Conservation (phyloP, 139 green algal genomes). For the Mesotaenium endlicherianum region DNA sequence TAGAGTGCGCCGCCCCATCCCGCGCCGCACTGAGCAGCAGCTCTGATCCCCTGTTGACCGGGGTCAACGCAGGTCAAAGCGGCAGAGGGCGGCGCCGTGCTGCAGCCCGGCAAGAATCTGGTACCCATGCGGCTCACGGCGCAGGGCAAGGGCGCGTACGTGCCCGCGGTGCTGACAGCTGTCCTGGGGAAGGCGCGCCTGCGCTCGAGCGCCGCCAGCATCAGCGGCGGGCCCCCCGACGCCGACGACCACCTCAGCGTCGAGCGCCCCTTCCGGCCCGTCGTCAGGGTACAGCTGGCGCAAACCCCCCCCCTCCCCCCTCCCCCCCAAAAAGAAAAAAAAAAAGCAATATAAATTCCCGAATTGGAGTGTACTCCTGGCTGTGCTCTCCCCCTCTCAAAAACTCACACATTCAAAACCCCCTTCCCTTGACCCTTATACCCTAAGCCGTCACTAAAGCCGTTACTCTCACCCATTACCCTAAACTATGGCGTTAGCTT, state of each 20-base stretch:
- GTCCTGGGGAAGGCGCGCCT: constrained; percentile 19
- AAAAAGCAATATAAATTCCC: too few species aligned
- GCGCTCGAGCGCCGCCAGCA: constrained; percentile 7
- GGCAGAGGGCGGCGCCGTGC: background rate
- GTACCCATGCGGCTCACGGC: constrained; percentile 22
- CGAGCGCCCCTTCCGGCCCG: constrained; percentile 13
- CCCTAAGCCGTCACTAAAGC: background rate
- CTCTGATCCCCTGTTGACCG: too few species aligned
- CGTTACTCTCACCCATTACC: too few species aligned
- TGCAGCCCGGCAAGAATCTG: constrained; percentile 31
- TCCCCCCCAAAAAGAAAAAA: background rate
- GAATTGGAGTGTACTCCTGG: background rate
- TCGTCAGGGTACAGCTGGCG: constrained; percentile 15
- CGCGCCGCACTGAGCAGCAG: too few species aligned
- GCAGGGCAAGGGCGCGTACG: constrained; percentile 33
- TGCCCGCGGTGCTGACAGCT: constrained; percentile 27
- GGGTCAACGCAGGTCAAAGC: too few species aligned
- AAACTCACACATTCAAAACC: background rate
- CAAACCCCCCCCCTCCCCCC: background rate
- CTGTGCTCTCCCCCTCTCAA: background rate
- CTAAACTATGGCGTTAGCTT: too few species aligned
- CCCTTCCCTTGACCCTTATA: background rate
- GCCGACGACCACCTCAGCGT: constrained; percentile 22
- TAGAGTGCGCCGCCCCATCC: too few species aligned
- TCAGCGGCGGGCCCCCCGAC: constrained; percentile 20